phyloP scores from a whole-genome alignment of 371 early-diverging fungal genomes.

The Apophysomyces elegans region DNA sequence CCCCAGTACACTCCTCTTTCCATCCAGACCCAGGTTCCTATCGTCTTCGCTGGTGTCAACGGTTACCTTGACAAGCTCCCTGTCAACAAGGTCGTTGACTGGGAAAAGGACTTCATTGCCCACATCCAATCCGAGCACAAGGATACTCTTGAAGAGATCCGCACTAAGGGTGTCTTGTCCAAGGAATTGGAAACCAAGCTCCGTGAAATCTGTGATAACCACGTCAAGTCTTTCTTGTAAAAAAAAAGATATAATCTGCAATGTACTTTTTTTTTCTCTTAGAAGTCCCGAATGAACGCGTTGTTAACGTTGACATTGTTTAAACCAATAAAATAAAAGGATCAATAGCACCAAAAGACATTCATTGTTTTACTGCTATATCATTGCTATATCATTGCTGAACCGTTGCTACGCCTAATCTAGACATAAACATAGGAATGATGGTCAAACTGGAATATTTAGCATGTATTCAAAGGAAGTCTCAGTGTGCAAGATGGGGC shows the following conservation, averaged over 20 bases:
- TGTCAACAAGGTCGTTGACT: slow-evolving; percentile 83
- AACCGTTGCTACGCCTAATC: too few species aligned
- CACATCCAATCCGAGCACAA: too few species aligned
- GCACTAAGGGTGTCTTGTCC: slow-evolving; percentile 63
- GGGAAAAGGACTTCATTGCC: slow-evolving; percentile 54
- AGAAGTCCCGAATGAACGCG: slow-evolving; percentile 1
- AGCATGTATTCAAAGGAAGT: too few species aligned
- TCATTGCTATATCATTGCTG: too few species aligned
- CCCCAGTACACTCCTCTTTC: slow-evolving; percentile 63
- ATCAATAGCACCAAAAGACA: background rate
- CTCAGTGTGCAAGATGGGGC: too few species aligned
- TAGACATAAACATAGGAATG: too few species aligned
- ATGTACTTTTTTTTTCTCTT: background rate
- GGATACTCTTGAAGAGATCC: slow-evolving; percentile 68
- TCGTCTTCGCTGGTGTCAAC: slow-evolving; percentile 93
- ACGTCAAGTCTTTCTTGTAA: slow-evolving; percentile 78
- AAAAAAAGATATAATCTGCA: background rate
- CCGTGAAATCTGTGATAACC: slow-evolving; percentile 72
- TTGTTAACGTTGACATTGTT: background rate
- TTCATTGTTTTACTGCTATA: background rate
- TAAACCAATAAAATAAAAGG: background rate
- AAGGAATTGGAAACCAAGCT: slow-evolving; percentile 74
- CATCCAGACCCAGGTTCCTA: slow-evolving; percentile 90
- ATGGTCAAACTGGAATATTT: too few species aligned
- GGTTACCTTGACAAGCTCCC: slow-evolving; percentile 95